Evolutionary conservation across 2,329 filamentous ascomycete species (phyloP).

Genomic region (Colletotrichum aenigma): DNA sequence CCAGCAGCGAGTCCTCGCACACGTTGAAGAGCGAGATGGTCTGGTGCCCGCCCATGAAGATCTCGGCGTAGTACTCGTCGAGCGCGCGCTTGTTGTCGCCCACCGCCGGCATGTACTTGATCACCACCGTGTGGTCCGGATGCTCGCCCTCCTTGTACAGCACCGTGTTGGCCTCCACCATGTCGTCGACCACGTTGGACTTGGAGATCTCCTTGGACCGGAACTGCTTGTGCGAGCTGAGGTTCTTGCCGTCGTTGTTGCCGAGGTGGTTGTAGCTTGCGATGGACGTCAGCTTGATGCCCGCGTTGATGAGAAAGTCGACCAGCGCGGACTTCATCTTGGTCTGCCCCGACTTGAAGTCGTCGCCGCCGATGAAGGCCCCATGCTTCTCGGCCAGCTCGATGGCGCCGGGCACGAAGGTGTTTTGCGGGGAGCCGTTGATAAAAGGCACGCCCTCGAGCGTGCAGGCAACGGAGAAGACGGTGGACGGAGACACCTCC

Average conservation of each 20-base stretch:
- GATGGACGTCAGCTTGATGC: constrained; percentile 98
- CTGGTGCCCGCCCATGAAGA: constrained; percentile 98
- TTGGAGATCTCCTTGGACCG: constrained; percentile 99
- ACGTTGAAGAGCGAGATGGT: constrained; percentile 98
- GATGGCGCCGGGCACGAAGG: constrained; percentile 92
- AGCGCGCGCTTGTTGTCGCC: constrained; percentile 99
- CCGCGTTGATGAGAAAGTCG: constrained; percentile 97
- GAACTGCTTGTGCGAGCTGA: constrained; percentile 97
- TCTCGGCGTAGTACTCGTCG: constrained; percentile 99
- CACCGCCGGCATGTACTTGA: constrained; percentile 99
- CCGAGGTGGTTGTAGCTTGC: constrained; percentile 99
- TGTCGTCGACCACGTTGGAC: constrained; percentile 98
- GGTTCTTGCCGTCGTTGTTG: constrained; percentile 99
- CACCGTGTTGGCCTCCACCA: constrained; percentile 94
- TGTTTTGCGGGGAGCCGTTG: constrained; percentile 99
- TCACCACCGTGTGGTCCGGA: constrained; percentile 97
- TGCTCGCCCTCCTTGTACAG: constrained; percentile 93
- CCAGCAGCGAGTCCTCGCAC: constrained; percentile 96
- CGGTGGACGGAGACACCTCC: constrained; percentile 92
- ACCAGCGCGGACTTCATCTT: constrained; percentile 99
- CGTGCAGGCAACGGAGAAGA: constrained; percentile 95
- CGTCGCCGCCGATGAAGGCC: constrained; percentile 94
- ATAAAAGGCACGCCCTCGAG: constrained; percentile 92
- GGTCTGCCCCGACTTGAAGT: constrained; percentile 99
- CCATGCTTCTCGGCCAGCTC: constrained; percentile 85